Base-by-base conservation (phyloP, 129 eudicot genomes). In the Lactuca saligna region DNA sequence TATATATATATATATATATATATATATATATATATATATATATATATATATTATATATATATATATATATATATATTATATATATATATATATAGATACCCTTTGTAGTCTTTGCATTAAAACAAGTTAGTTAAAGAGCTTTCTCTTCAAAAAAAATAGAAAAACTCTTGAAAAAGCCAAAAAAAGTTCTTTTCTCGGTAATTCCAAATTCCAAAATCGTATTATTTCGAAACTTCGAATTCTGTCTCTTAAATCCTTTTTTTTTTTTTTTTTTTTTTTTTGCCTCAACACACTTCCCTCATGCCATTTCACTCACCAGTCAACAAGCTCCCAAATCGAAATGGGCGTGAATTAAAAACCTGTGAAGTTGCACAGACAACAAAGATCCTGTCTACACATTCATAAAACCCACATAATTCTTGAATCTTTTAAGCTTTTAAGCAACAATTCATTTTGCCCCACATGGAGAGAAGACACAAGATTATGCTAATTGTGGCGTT, bases 401-500 rank as follows among this genome's bases (percentile, higher is more conserved):
- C 44, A 39, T 39, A 39, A 39, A 39, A 7, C 44, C 44, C 44
- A 39, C 44, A 34, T 46, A 49, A 49, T 29, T 31, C 63, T 31
- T 31, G 39, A 57, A 9, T 29, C 12, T 14, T 57, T 20, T 56
- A 56, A 29, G 44, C 44, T 39, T 39, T 39, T 39, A 39, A 39
- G 6, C 54, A 49, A 11, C 5, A 14, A 3, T 12, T 49, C 2
- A 49, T 13, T 49, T 11, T 49, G 3, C 16, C 54, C 54, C 16
- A 41, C 54, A 49, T 49, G 54, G 54, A 55, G 58, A 70, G 9
- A 2, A 39, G 8, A 39, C 44, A 39, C 44, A 39, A 39, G 44
- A 7, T 77, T 72, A 37, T 82, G 54, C 61, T 85, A 51, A 71
- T 82, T 62, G 50, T 75, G 38, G 75, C 70, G 15, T 68, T 81